Evolutionary conservation across 2,329 filamentous ascomycete species (phyloP).

Genomic region (Phoma sp.): DNA sequence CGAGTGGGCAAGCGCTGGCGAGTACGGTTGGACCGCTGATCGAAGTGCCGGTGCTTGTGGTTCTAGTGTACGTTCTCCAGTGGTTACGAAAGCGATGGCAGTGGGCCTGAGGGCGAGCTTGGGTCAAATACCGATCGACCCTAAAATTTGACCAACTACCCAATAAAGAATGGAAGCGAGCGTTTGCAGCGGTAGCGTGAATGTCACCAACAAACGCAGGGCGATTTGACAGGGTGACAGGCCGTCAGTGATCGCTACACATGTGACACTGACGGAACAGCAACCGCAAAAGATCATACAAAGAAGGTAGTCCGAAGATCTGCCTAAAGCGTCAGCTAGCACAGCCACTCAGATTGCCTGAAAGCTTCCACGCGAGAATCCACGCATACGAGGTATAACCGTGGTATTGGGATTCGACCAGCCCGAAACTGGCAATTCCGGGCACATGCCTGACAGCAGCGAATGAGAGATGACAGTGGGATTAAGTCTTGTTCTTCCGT

Average conservation of each 20-base stretch:
- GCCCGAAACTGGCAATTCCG: neutral
- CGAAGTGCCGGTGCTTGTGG: slow-evolving; percentile 82
- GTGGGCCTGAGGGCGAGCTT: slow-evolving; percentile 51
- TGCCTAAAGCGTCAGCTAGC: neutral
- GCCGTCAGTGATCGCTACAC: neutral
- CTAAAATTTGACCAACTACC: too few species aligned
- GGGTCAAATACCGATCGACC: neutral
- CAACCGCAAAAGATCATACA: neutral
- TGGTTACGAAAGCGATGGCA: slow-evolving; percentile 62
- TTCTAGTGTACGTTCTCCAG: slow-evolving; percentile 75
- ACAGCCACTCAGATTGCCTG: slow-evolving; percentile 6
- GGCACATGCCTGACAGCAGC: slow-evolving; percentile 2
- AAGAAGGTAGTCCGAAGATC: slow-evolving; percentile 7
- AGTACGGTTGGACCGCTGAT: slow-evolving; percentile 84
- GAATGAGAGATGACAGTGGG: neutral
- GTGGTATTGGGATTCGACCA: slow-evolving; percentile 13
- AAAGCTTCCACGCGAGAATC: slow-evolving; percentile 6
- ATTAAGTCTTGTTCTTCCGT: neutral
- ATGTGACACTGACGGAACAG: neutral
- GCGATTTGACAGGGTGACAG: neutral
- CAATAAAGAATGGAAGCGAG: neutral
- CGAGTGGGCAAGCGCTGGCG: slow-evolving; percentile 81
- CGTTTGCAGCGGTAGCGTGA: neutral
- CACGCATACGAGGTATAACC: slow-evolving; percentile 2
- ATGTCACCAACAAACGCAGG: neutral